These are phyloP conservation scores for Aspergillus fructus DNA, from an alignment of 2,329 filamentous ascomycete genomes.

Conservation along the genomic window DNA sequence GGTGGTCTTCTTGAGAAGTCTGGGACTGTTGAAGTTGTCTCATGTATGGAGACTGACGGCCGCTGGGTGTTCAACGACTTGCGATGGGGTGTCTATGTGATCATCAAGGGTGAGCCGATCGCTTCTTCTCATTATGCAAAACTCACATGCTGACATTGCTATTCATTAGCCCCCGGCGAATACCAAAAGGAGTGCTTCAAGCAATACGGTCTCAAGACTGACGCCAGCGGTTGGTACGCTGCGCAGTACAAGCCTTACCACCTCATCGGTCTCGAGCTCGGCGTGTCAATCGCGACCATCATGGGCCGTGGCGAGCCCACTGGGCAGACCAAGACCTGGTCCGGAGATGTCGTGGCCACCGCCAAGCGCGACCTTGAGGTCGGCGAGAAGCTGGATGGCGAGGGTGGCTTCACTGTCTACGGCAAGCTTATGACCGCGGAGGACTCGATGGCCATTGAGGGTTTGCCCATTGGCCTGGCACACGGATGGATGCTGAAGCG, in stretches of 20 bases:
- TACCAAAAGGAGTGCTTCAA: not conserved
- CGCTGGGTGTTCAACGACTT: not conserved
- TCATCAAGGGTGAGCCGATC: not conserved
- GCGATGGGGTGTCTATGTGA: not conserved
- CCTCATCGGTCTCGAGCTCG: not conserved
- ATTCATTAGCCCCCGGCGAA: not conserved
- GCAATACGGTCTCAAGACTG: not conserved
- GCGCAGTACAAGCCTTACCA: not conserved
- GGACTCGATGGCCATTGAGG: not conserved
- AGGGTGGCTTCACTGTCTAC: not conserved
- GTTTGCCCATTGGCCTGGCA: not conserved
- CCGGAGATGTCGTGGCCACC: not conserved
- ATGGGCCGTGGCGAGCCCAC: not conserved
- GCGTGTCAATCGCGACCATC: not conserved
- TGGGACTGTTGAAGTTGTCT: not conserved
- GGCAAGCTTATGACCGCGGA: not conserved
- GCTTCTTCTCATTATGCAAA: not conserved
- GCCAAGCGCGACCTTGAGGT: not conserved
- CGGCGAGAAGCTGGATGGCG: not conserved
- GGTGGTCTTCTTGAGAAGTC: not conserved
- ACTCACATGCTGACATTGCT: not conserved
- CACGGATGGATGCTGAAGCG: not conserved
- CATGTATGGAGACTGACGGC: not conserved
- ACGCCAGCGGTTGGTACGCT: not conserved
- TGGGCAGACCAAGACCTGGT: not conserved